These are phyloP conservation scores for Claviceps sp. DNA, from an alignment of 2,329 filamentous ascomycete species.

Conservation along the genomic window DNA sequence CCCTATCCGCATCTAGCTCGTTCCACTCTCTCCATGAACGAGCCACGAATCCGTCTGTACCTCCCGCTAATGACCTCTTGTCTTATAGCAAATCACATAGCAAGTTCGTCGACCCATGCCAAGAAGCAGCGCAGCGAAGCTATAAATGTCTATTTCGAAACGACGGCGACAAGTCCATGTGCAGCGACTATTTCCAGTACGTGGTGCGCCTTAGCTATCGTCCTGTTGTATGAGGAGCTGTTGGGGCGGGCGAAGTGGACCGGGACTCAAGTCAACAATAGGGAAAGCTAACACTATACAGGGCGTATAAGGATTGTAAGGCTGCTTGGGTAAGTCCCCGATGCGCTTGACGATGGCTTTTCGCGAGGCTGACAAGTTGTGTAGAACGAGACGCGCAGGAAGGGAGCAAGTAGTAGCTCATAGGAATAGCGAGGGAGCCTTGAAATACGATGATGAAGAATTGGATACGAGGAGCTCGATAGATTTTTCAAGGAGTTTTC, in stretches of 20 bases:
- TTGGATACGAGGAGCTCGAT: not conserved
- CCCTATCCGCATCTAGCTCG: not conserved
- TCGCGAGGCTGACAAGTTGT: not conserved
- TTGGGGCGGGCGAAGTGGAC: no score
- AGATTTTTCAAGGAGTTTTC: no score
- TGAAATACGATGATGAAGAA: not conserved
- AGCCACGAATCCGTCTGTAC: no score
- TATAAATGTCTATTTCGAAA: slow-evolving; percentile 84
- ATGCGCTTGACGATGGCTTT: no score
- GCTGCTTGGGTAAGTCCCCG: slow-evolving; percentile 67
- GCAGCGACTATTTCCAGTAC: slow-evolving; percentile 89
- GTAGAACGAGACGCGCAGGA: slow-evolving; percentile 11
- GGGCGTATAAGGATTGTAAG: slow-evolving; percentile 89
- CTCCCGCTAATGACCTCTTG: not conserved
- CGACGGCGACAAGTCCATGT: slow-evolving; percentile 76
- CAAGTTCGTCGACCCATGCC: slow-evolving; percentile 90
- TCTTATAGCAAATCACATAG: slow-evolving; percentile 63
- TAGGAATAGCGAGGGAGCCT: not conserved
- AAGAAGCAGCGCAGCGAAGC: slow-evolving; percentile 76
- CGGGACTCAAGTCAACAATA: not conserved
- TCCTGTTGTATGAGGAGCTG: no score
- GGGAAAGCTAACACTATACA: slow-evolving; percentile 23
- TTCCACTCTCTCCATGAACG: no score
- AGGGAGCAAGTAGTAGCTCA: slow-evolving; percentile 5
- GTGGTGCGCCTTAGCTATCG: slow-evolving; percentile 17